Conservation (phyloP, 257 asterid genomes). For the Eustoma russellianum region DNA sequence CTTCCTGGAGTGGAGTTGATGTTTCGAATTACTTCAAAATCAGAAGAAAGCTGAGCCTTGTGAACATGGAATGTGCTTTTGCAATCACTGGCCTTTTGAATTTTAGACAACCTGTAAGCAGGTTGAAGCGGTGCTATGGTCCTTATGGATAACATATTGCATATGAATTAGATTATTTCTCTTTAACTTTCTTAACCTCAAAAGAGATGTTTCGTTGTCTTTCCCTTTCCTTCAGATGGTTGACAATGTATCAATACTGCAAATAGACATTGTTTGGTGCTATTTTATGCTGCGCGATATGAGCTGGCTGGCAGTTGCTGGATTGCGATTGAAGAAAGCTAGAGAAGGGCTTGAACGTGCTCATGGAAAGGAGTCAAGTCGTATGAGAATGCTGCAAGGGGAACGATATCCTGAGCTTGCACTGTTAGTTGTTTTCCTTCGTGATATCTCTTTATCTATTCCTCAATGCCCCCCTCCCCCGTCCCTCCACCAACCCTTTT, state of each 20-base stretch:
- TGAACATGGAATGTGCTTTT: background rate
- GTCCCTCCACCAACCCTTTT: too few relatives aligned
- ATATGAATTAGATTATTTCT: background rate
- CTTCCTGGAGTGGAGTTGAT: too few relatives aligned
- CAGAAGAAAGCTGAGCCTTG: background rate
- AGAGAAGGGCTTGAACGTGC: slow-evolving; percentile 89
- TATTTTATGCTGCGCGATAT: slow-evolving; percentile 90
- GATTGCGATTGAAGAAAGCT: slow-evolving; percentile 73
- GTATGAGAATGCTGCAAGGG: slow-evolving; percentile 80
- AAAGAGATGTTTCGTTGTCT: slow-evolving; percentile 3
- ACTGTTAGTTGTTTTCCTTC: slow-evolving; percentile 34
- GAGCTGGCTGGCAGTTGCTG: slow-evolving; percentile 85
- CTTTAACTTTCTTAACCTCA: background rate
- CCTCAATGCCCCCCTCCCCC: background rate
- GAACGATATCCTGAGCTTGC: slow-evolving; percentile 78
- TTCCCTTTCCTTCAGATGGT: slow-evolving; percentile 49
- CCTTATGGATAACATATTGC: background rate
- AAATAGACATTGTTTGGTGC: slow-evolving; percentile 99
- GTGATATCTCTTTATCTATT: background rate
- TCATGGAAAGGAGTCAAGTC: slow-evolving; percentile 85
- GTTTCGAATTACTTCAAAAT: too few relatives aligned
- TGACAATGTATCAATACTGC: slow-evolving; percentile 83
- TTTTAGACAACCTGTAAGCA: background rate
- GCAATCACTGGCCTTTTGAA: too few relatives aligned
- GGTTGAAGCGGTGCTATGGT: background rate